Percentiles rank a stretch among this genome's conserved stretches.
These are phyloP conservation scores for Boletus reticuloceps DNA, from an alignment of 768 basidiomycete species.

Conservation along the genomic window DNA sequence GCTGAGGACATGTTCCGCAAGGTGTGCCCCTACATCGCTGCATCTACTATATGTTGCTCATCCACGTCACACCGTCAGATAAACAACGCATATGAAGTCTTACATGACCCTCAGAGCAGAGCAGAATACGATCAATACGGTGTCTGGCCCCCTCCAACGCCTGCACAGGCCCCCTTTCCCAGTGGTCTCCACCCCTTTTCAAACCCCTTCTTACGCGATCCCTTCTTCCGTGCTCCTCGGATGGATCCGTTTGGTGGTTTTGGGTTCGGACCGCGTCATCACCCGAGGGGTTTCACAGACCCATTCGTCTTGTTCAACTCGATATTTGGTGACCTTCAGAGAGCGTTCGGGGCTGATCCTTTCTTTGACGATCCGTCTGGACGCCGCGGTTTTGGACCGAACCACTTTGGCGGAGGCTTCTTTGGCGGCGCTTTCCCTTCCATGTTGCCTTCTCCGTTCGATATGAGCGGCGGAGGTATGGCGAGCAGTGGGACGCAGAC, in stretches of 20 bases:
- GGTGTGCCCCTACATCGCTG: conserved; percentile 20
- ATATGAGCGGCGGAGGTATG: conserved; percentile 15
- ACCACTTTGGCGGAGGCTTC: conserved; percentile 13
- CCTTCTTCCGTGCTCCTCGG: conserved; percentile 22
- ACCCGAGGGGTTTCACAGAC: conserved; percentile 53
- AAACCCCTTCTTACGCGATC: conserved; percentile 14
- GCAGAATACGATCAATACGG: conserved; percentile 68
- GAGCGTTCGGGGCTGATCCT: conserved; percentile 33
- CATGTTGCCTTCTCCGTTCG: conserved; percentile 7
- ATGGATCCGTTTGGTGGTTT: conserved; percentile 27
- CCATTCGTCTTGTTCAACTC: conserved; percentile 74
- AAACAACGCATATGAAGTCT: conserved; percentile 76
- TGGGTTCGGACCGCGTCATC: conserved; percentile 18
- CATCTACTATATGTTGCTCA: background rate
- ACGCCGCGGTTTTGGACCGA: conserved; percentile 15
- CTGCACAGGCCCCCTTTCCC: conserved; percentile 13
- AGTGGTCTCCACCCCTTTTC: conserved; percentile 18
- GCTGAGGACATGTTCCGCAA: conserved; percentile 59
- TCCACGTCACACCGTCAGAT: conserved; percentile 39
- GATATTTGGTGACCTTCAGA: conserved; percentile 56
- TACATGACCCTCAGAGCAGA: conserved; percentile 60
- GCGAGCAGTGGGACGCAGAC: conserved; percentile 10
- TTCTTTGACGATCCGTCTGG: conserved; percentile 31
- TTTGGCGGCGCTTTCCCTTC: conserved; percentile 8
- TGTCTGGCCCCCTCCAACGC: conserved; percentile 67